Base-by-base conservation (phyloP, 1,139 yeast species). In the Maudiozyma humilis region DNA sequence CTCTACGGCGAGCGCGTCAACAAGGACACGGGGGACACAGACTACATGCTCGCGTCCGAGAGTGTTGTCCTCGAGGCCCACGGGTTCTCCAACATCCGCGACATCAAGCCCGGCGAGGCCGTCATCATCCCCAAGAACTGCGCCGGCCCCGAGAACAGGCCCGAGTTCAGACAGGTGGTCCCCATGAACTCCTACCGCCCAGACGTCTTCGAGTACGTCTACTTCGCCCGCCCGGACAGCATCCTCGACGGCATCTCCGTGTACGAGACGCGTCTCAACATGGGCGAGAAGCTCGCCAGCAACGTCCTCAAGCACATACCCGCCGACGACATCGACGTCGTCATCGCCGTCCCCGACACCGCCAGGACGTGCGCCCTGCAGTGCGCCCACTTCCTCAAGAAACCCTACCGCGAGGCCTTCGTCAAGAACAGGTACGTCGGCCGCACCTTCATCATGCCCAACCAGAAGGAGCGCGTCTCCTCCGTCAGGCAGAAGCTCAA, bases 391-490 rank as follows among this genome's bases (percentile, higher is more conserved):
- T 70, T 78, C 40, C 72, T 91, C 51, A 76, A 78, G 44, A 64
- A 87, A 34, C 94, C 96, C 16, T 93, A 87, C 68, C 78, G 97
- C 62, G 99, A 91, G 68, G 99, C 97, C 20, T 93, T 91, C 61
- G 94, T 91, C 51, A 91, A 91, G 67, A 91, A 91, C 70, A 78
- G 97, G 59, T 91, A 91, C 60, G 94, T 91, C 50, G 98, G 98
- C 32, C 79, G 99, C 65, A 91, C 99, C 0, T 91, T 91, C 62
- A 91, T 91, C 60, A 91, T 91, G 99, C 97, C 98, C 13, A 89
- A 88, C 68, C 98, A 93, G 69, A 79, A 81, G 63, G 95, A 88
- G 67, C 79, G 99, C 66, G 80, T 89, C 46, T 86, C 96, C 10
- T 83, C 94, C 30, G 99, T 91, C 18, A 78, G 98, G 62, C 78